phyloP scores from a whole-genome alignment of 1,139 yeast species.

The Casaregolazyma lundiana region DNA sequence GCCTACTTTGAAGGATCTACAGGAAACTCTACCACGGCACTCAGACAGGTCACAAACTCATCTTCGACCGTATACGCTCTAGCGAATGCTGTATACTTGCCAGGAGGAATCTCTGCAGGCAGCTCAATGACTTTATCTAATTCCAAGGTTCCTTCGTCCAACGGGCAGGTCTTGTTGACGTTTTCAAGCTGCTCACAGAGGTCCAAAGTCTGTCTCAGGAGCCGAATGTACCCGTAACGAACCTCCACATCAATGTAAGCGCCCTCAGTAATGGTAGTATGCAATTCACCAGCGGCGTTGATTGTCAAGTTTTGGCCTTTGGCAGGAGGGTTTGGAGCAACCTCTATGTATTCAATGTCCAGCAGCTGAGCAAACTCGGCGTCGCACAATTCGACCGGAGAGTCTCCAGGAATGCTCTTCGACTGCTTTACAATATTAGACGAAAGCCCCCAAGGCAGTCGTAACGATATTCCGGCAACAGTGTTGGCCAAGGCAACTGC shows the following conservation, averaged over 20 bases:
- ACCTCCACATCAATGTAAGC: conserved; percentile 94
- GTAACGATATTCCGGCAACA: background rate
- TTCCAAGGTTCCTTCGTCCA: conserved; percentile 60
- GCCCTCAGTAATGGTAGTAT: conserved; percentile 62
- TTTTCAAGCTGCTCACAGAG: conserved; percentile 81
- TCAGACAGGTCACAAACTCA: conserved; percentile 74
- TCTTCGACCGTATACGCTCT: conserved; percentile 85
- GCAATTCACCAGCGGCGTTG: conserved; percentile 62
- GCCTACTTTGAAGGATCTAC: conserved; percentile 10
- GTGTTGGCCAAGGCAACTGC: background rate
- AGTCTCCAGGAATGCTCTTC: conserved; percentile 69
- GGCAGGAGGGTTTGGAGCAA: conserved; percentile 83
- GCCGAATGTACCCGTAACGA: conserved; percentile 82
- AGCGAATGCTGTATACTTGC: conserved; percentile 78
- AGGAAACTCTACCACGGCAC: conserved; percentile 58
- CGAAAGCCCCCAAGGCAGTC: background rate
- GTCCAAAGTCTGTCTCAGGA: conserved; percentile 82
- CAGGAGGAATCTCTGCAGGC: conserved; percentile 95
- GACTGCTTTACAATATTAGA: conserved; percentile 11
- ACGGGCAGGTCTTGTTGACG: conserved; percentile 75
- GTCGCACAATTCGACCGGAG: conserved; percentile 80
- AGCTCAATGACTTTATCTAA: conserved; percentile 70
- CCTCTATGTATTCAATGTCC: conserved; percentile 51
- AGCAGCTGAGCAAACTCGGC: conserved; percentile 56
- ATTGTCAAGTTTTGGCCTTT: conserved; percentile 79